Evolutionary conservation across 768 basidiomycete genomes (phyloP), one percentile per base, ranked within the genome.

Genomic region (Kwoniella sp.): DNA sequence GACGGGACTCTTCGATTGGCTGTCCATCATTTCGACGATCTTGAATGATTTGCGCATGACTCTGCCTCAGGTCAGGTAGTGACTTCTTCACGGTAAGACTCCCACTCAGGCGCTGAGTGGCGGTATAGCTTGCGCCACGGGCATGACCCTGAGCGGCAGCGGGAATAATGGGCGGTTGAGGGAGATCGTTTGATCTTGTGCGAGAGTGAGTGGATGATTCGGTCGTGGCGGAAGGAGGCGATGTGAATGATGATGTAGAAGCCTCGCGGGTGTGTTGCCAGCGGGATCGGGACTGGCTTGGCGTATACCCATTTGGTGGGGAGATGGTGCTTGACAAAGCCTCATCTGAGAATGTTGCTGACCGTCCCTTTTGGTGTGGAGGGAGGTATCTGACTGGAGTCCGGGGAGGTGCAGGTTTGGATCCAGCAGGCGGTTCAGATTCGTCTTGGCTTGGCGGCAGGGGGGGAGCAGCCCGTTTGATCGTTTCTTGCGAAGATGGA

Each of bases 51-150:
- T 78, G 74, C 33, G 78, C 75, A 58, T 82, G 81, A 49, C 74
- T 78, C 53, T 80, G 85, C 26, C 89, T 85, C 51, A 95, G 82
- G 74, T 96, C 92, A 7, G 93, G 92, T 60, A 95, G 83, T 61
- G 91, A 92, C 80, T 93, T 90, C 83, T 91, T 93, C 33, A 83
- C 61, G 2, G 73, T 71, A 8, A 82, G 64, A 1, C 53, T 65
- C 1, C 59, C 71, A 54, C 77, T 76, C 8, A 69, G 57, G 9
- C 77, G 63, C 29, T 76, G 77, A 24, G 71, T 65, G 2, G 71
- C 69, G 0, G 77, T 77, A 44, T 67, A 74, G 67, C 78, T 78
- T 15, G 77, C 72, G 24, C 77, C 78, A 10, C 73, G 71, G 24
- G 49, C 63, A 65, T 80, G 79, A 19, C 58, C 53, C 29, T 49